These are phyloP conservation scores for Wickerhamiella dianesei DNA, from an alignment of 805 yeast species.

Conservation along the genomic window DNA sequence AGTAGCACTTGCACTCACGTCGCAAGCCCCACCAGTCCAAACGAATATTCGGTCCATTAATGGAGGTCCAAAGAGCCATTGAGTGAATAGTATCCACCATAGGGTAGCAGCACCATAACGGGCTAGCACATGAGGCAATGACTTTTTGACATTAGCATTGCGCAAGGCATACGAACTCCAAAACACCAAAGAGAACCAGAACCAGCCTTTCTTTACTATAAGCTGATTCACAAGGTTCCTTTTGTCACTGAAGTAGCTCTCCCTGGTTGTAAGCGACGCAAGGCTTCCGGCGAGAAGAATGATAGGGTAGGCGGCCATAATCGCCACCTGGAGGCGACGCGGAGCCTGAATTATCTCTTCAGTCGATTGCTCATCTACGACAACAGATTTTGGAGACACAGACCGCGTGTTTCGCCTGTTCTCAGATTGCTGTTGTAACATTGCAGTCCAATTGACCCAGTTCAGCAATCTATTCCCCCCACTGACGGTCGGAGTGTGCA, in stretches of 20 bases:
- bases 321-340: slow-evolving; percentile 2
- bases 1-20: slow-evolving; percentile 12
- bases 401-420: neutral
- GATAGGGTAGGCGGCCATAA: slow-evolving; percentile 6
- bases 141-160: slow-evolving; percentile 2
- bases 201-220: slow-evolving; percentile 87
- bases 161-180: slow-evolving; percentile 15
- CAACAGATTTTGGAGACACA: neutral
- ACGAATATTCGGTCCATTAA: slow-evolving; percentile 77
- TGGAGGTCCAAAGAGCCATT: slow-evolving; percentile 75
- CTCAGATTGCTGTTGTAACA: neutral
- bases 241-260: slow-evolving; percentile 32
- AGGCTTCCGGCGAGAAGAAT: neutral
- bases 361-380: neutral
- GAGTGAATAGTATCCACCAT: slow-evolving; percentile 83
- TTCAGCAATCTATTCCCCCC: no score
- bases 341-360: slow-evolving; percentile 3
- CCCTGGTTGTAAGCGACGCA: slow-evolving; percentile 4
- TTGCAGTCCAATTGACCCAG: neutral
- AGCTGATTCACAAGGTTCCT: slow-evolving; percentile 53
- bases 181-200: slow-evolving; percentile 57
- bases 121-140: slow-evolving; percentile 4
- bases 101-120: slow-evolving; percentile 44
- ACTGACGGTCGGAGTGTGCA: neutral
- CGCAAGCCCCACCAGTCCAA: slow-evolving; percentile 72